Evolutionary conservation across 257 asterid genomes (phyloP).

Genomic region (Dorcoceras hygrometricum): DNA sequence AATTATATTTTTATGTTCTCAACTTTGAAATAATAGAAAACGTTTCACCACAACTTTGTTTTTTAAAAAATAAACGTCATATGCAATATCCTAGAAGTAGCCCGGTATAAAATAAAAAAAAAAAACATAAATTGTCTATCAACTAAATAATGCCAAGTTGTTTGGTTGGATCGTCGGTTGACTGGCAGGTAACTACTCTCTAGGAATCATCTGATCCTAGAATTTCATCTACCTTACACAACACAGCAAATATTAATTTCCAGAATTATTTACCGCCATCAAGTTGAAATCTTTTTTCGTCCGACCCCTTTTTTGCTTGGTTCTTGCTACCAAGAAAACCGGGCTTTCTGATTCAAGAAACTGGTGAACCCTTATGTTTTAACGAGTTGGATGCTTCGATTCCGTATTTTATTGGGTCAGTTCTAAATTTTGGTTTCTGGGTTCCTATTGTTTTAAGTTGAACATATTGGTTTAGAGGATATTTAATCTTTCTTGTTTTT

Average conservation of each 20-base stretch:
- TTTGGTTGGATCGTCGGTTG: not conserved
- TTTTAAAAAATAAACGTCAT: too few species aligned
- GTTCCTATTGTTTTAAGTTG: not conserved
- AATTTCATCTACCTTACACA: not conserved
- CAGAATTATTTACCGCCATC: not conserved
- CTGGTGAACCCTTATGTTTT: not conserved
- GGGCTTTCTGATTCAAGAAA: conserved; percentile 1
- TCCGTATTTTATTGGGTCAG: conserved; percentile 21
- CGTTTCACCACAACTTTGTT: too few species aligned
- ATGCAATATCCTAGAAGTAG: not conserved
- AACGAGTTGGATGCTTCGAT: conserved; percentile 17
- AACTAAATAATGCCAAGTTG: not conserved
- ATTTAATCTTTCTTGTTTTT: not conserved
- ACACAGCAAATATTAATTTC: conserved; percentile 17
- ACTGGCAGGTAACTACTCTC: not conserved
- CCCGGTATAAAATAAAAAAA: not conserved
- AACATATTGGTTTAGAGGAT: conserved; percentile 5
- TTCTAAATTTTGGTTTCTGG: conserved; percentile 21
- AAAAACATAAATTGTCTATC: too few species aligned
- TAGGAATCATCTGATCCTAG: not conserved
- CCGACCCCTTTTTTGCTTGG: conserved; percentile 17
- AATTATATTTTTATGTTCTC: too few species aligned
- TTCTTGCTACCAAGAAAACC: conserved; percentile 25
- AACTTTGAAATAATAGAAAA: too few species aligned
- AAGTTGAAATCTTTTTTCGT: conserved; percentile 5